Evolutionary conservation across 495 filamentous ascomycete genomes (phyloP).

Genomic region (Xylaria longipes): DNA sequence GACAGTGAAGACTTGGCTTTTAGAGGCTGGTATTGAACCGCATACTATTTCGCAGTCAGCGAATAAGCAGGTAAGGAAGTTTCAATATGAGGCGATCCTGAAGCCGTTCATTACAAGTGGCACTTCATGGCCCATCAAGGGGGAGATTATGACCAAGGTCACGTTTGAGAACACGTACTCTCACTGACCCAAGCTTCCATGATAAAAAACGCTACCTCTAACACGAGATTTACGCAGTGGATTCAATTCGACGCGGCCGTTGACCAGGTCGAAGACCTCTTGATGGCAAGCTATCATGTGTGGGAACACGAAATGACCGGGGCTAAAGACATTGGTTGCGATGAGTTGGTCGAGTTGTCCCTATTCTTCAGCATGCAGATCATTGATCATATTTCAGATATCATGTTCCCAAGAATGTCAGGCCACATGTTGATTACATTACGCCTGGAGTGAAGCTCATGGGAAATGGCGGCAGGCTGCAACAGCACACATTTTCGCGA

Average conservation of each 20-base stretch:
- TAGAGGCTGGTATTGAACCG: constrained; percentile 57
- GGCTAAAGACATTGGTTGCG: constrained; percentile 37
- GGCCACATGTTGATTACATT: constrained; percentile 64
- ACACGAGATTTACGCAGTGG: constrained; percentile 48
- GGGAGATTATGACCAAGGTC: too few species aligned
- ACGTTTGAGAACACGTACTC: neutral
- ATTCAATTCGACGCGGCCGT: constrained; percentile 62
- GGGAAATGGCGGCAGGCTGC: constrained; percentile 36
- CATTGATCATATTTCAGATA: constrained; percentile 42
- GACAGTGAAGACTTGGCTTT: constrained; percentile 58
- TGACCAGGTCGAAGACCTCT: constrained; percentile 59
- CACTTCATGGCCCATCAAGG: neutral
- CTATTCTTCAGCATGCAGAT: neutral
- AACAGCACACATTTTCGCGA: constrained; percentile 20
- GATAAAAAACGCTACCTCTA: constrained; percentile 26
- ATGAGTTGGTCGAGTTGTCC: constrained; percentile 33
- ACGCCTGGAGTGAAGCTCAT: constrained; percentile 61
- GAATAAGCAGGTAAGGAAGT: constrained; percentile 34
- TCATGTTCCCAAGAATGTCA: constrained; percentile 58
- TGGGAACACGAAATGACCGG: constrained; percentile 55
- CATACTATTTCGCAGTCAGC: constrained; percentile 47
- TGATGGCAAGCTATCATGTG: constrained; percentile 62
- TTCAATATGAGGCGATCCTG: neutral
- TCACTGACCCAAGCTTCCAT: neutral
- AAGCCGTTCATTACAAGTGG: neutral